Percentiles rank a stretch among this genome's conserved stretches.
phyloP scores from a whole-genome alignment of 2,329 filamentous ascomycete genomes.

The Zarea fungicola region DNA sequence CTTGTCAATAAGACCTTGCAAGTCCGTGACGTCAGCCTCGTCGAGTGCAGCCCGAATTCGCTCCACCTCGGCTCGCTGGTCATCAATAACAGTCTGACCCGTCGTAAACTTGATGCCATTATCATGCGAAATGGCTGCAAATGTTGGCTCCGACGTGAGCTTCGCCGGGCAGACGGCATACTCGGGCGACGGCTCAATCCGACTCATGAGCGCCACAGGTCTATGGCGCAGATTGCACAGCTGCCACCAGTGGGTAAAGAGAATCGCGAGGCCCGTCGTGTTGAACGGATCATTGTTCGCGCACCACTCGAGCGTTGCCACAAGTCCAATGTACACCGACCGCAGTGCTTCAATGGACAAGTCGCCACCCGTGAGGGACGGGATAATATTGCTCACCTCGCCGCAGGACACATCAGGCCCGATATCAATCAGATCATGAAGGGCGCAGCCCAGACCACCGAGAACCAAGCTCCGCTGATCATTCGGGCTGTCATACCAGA shows the following conservation, averaged over 20 bases:
- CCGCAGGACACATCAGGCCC: slow-evolving; percentile 13
- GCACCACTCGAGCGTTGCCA: slow-evolving; percentile 10
- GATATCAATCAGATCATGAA: slow-evolving; percentile 13
- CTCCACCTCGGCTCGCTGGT: background rate
- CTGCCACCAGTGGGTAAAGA: slow-evolving; percentile 16
- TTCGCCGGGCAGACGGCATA: background rate
- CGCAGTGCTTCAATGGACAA: background rate
- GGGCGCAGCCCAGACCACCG: slow-evolving; percentile 7
- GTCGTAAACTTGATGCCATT: background rate
- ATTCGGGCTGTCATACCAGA: slow-evolving; percentile 11
- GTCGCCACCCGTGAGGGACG: slow-evolving; percentile 7
- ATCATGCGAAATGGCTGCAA: background rate
- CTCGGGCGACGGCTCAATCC: background rate
- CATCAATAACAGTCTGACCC: background rate
- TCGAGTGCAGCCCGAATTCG: background rate
- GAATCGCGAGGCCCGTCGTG: slow-evolving; percentile 8
- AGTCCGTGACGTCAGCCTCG: background rate
- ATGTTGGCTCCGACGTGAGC: background rate
- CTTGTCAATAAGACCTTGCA: background rate
- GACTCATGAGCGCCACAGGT: slow-evolving; percentile 9
- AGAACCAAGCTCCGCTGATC: slow-evolving; percentile 6
- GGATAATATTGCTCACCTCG: slow-evolving; percentile 15
- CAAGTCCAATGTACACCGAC: slow-evolving; percentile 4
- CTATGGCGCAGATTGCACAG: slow-evolving; percentile 12
- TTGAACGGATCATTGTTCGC: slow-evolving; percentile 12